phyloP scores from a whole-genome alignment of 2,329 filamentous ascomycete genomes.

The Metarhizium album region DNA sequence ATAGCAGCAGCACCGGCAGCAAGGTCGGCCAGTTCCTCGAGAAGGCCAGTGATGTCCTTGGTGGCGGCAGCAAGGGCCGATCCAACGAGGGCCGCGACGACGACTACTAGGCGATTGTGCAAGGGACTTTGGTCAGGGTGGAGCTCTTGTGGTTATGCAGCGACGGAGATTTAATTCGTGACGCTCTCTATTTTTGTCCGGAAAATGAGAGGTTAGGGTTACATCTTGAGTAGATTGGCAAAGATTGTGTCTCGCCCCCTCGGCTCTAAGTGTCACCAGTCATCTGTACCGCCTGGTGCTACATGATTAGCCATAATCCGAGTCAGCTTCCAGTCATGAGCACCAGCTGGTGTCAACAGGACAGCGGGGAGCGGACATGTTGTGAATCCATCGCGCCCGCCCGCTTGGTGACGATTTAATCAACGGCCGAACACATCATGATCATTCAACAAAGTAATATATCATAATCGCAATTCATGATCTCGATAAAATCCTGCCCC shows the following conservation, averaged over 20 bases:
- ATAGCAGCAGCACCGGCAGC: constrained; percentile 26
- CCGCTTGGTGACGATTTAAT: too few relatives aligned
- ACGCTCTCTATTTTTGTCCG: neutral
- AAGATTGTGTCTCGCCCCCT: neutral
- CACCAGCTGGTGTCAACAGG: too few relatives aligned
- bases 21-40: constrained; percentile 47
- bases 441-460: too few relatives aligned
- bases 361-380: too few relatives aligned
- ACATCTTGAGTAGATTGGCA: neutral
- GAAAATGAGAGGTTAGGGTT: neutral
- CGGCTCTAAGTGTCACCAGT: neutral
- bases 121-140: neutral
- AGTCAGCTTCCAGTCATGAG: too few relatives aligned
- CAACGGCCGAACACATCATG: too few relatives aligned
- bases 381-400: too few relatives aligned
- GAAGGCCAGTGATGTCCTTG: constrained; percentile 41
- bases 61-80: constrained; percentile 32
- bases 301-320: too few relatives aligned
- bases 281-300: neutral
- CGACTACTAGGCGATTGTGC: constrained; percentile 11
- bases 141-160: neutral
- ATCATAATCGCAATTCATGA: too few relatives aligned
- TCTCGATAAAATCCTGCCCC: too few relatives aligned
- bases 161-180: neutral
- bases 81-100: constrained; percentile 20